These are phyloP conservation scores for Kockiozyma suomiensis DNA, from an alignment of 805 yeast genomes.

Conservation along the genomic window DNA sequence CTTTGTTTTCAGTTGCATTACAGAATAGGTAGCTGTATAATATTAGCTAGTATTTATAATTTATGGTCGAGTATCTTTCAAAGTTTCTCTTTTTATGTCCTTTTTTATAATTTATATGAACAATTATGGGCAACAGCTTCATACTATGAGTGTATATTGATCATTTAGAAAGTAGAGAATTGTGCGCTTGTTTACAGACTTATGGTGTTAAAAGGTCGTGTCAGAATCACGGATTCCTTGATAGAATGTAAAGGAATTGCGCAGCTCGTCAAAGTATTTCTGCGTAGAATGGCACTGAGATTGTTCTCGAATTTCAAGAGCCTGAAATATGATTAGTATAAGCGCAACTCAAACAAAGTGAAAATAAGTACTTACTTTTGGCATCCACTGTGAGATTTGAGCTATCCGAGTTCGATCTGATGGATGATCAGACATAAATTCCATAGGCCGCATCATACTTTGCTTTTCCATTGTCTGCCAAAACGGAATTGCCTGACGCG, in stretches of 20 bases:
- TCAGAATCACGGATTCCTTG: constrained; percentile 9
- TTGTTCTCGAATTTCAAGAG: constrained; percentile 11
- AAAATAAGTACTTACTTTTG: constrained; percentile 16
- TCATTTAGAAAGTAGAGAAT: too few relatives aligned
- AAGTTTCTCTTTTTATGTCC: too few relatives aligned
- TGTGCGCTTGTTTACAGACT: too few relatives aligned
- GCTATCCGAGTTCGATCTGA: constrained; percentile 70
- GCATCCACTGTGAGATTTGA: constrained; percentile 64
- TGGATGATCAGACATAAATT: constrained; percentile 88
- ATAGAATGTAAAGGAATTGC: neutral
- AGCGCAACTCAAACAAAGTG: neutral
- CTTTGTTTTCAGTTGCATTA: too few relatives aligned
- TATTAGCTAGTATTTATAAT: too few relatives aligned
- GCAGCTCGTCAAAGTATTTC: constrained; percentile 6
- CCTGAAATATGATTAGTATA: constrained; percentile 6
- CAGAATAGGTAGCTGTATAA: too few relatives aligned
- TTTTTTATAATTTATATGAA: too few relatives aligned
- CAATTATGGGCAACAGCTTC: too few relatives aligned
- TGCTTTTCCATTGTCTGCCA: constrained; percentile 80
- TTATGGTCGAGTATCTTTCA: too few relatives aligned
- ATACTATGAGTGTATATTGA: too few relatives aligned
- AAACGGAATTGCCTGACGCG: constrained; percentile 68
- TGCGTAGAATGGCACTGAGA: constrained; percentile 7
- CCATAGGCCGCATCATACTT: constrained; percentile 47
- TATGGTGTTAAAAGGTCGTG: neutral